Percentiles rank a stretch among this genome's conserved stretches.
These are phyloP conservation scores for Trichocomaceae sp. DNA, from an alignment of 2,329 filamentous ascomycete species.

Conservation along the genomic window DNA sequence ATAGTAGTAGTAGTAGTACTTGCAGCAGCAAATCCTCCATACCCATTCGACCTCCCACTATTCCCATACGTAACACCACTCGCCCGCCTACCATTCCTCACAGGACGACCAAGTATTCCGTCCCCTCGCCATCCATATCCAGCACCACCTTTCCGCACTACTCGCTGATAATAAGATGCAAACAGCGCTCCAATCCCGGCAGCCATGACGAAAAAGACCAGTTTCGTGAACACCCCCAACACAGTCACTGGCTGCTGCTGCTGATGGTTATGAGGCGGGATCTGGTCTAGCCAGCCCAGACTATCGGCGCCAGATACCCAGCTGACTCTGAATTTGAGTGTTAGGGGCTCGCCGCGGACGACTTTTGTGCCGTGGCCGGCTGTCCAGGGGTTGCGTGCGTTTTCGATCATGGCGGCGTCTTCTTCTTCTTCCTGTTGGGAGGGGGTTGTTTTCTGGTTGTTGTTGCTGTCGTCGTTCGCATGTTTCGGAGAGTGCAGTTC, in stretches of 20 bases:
- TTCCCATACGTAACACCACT: conserved; percentile 50
- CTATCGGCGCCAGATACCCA: conserved; percentile 54
- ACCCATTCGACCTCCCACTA: conserved; percentile 48
- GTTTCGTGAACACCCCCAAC: conserved; percentile 22
- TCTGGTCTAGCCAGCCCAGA: conserved; percentile 30
- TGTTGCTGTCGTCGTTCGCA: conserved; percentile 12
- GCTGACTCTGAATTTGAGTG: conserved; percentile 69
- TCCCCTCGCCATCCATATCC: conserved; percentile 35
- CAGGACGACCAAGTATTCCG: conserved; percentile 45
- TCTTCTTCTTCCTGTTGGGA: conserved; percentile 27
- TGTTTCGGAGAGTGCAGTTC: conserved; percentile 50
- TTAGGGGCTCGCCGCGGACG: conserved; percentile 79
- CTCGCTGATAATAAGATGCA: conserved; percentile 34
- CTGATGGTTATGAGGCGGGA: background rate
- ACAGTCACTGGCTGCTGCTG: background rate
- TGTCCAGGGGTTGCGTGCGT: conserved; percentile 42
- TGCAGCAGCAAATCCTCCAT: conserved; percentile 52
- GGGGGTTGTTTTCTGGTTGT: conserved; percentile 2
- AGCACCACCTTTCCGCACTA: conserved; percentile 19
- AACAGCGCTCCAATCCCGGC: conserved; percentile 29
- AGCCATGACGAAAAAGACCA: conserved; percentile 32
- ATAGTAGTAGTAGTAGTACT: conserved; percentile 22
- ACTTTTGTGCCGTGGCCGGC: conserved; percentile 54
- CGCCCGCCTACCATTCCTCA: conserved; percentile 34
- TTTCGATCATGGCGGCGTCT: conserved; percentile 38